phyloP scores from a whole-genome alignment of 2,329 filamentous ascomycete species.

The Didymella segeticola region DNA sequence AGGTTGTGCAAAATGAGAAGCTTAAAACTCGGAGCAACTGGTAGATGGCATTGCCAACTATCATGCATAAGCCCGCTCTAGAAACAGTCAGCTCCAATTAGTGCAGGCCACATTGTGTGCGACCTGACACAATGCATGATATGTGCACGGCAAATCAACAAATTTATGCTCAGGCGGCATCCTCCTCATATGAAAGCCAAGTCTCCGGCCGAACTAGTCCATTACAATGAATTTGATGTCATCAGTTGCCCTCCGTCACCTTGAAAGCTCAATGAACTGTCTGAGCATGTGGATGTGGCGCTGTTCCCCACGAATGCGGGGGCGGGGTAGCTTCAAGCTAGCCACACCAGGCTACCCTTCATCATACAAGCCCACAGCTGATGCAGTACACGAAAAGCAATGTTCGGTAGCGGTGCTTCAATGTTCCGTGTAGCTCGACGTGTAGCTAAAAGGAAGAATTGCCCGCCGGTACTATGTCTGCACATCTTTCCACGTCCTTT shows the following conservation, averaged over 20 bases:
- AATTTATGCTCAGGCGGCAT: not conserved
- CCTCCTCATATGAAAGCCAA: no score
- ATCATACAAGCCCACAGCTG: constrained; percentile 31
- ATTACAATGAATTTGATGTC: not conserved
- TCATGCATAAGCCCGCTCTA: constrained; percentile 22
- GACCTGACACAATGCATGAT: not conserved
- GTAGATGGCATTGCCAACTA: constrained; percentile 33
- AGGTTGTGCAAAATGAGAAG: constrained; percentile 78
- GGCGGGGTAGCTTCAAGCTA: constrained; percentile 41
- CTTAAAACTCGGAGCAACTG: constrained; percentile 56
- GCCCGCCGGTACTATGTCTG: constrained; percentile 1
- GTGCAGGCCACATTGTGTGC: constrained; percentile 13
- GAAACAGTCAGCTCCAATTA: constrained; percentile 22
- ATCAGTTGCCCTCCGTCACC: not conserved
- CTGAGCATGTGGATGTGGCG: constrained; percentile 23
- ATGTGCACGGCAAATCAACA: not conserved
- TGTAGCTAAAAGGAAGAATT: constrained; percentile 9
- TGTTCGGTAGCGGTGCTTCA: constrained; percentile 37
- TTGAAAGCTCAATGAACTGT: not conserved
- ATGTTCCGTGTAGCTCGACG: constrained; percentile 9
- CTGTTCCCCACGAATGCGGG: constrained; percentile 38
- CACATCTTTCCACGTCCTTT: not conserved
- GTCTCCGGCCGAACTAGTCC: not conserved
- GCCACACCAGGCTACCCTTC: constrained; percentile 28
- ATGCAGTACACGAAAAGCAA: constrained; percentile 23